A percentile compares a stretch with the other conserved stretches of the same genome.
These are phyloP conservation scores for Penicillium sp. DNA, from an alignment of 2,329 filamentous ascomycete species.

Conservation along the genomic window DNA sequence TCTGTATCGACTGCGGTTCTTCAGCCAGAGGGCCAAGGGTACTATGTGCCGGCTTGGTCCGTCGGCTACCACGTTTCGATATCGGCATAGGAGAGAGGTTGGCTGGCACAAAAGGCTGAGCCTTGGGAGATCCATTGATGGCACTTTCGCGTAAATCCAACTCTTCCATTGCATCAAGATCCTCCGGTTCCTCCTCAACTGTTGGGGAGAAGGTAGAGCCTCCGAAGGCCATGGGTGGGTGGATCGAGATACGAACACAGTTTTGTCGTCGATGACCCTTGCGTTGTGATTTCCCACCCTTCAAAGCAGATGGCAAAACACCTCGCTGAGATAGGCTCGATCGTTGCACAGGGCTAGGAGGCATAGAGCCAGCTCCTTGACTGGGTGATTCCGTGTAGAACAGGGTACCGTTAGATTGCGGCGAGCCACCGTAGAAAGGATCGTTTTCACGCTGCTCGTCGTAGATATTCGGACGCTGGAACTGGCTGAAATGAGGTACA, in stretches of 20 bases:
- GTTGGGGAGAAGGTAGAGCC: constrained; percentile 39
- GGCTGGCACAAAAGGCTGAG: constrained; percentile 9
- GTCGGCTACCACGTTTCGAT: constrained; percentile 24
- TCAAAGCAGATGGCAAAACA: constrained; percentile 37
- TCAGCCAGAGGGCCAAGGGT: constrained; percentile 27
- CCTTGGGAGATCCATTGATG: constrained; percentile 23
- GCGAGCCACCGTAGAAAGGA: constrained; percentile 31
- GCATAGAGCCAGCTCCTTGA: constrained; percentile 18
- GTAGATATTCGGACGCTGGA: constrained; percentile 29
- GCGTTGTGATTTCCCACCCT: constrained; percentile 36
- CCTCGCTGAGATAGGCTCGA: constrained; percentile 26
- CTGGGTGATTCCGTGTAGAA: constrained; percentile 25
- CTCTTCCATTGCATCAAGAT: constrained; percentile 37
- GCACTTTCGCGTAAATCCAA: constrained; percentile 29
- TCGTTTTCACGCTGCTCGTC: constrained; percentile 29
- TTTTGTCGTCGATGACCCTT: constrained; percentile 49
- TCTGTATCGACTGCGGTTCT: constrained; percentile 18
- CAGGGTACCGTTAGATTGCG: constrained; percentile 20
- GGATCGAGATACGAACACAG: constrained; percentile 48
- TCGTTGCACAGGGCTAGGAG: constrained; percentile 28
- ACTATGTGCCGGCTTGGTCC: constrained; percentile 22
- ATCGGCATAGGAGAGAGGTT: constrained; percentile 17
- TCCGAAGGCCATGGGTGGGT: constrained; percentile 40
- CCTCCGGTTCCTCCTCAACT: constrained; percentile 41
- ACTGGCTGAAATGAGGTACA: constrained; percentile 29